These are phyloP conservation scores for Fusarium sp. DNA, from an alignment of 2,329 filamentous ascomycete genomes.

Conservation along the genomic window DNA sequence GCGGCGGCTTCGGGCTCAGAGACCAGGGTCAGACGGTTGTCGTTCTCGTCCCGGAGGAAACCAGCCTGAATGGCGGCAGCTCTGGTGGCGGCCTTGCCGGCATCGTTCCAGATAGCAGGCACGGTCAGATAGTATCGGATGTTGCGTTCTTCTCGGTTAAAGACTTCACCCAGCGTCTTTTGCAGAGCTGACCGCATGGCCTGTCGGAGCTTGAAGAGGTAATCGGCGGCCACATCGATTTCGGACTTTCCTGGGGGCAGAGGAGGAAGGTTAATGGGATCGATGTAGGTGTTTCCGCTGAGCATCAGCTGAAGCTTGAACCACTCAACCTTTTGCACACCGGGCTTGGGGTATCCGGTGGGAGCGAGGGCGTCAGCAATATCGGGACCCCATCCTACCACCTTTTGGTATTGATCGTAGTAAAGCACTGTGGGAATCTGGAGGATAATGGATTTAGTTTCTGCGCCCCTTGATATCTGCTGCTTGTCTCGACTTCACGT, in stretches of 20 bases:
- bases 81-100: constrained; percentile 95
- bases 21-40: constrained; percentile 93
- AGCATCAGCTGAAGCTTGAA: constrained; percentile 99
- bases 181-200: constrained; percentile 96
- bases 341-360: constrained; percentile 96
- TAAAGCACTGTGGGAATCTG: constrained; percentile 99
- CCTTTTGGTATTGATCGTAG: constrained; percentile 99
- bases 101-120: constrained; percentile 99
- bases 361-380: constrained; percentile 96
- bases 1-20: constrained; percentile 97
- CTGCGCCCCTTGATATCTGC: neutral
- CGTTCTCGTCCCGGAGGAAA: constrained; percentile 96
- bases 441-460: constrained; percentile 20
- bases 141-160: constrained; percentile 97
- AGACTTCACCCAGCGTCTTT: constrained; percentile 96
- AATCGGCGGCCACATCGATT: constrained; percentile 99
- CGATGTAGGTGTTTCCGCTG: constrained; percentile 98
- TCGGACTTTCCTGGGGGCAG: constrained; percentile 98
- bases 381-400: constrained; percentile 99
- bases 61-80: constrained; percentile 97
- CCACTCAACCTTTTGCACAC: constrained; percentile 99
- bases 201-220: constrained; percentile 97
- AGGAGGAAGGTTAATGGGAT: constrained; percentile 97
- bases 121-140: constrained; percentile 98
- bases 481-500: constrained; percentile 29